These are phyloP conservation scores for Clavispora vitiphila DNA, from an alignment of 805 yeast species.

Conservation along the genomic window DNA sequence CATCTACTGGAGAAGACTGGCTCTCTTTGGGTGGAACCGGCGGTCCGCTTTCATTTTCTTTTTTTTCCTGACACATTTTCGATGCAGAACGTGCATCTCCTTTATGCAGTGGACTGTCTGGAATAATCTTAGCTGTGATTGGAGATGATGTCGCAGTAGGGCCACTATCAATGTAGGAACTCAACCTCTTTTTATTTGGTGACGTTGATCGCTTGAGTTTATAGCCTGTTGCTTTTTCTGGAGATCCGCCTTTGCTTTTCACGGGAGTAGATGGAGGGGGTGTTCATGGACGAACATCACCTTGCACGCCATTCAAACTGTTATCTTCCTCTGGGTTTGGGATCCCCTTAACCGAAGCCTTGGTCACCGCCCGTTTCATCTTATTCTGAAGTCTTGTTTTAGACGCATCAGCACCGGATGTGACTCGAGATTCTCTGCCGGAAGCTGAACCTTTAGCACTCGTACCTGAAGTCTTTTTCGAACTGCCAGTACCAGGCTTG, in stretches of 20 bases:
- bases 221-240: background rate
- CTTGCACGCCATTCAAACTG: too few species aligned
- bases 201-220: constrained; percentile 33
- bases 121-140: background rate
- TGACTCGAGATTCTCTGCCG: background rate
- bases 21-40: background rate
- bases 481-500: constrained; percentile 5
- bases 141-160: constrained; percentile 2
- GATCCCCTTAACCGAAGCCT: background rate
- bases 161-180: constrained; percentile 8
- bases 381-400: constrained; percentile 24
- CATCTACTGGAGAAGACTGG: background rate
- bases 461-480: background rate
- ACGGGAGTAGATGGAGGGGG: background rate
- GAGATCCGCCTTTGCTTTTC: background rate
- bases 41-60: background rate
- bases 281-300: background rate
- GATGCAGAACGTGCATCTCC: background rate
- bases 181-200: constrained; percentile 28
- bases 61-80: background rate
- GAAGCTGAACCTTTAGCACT: background rate
- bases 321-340: background rate
- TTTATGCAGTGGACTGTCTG: background rate
- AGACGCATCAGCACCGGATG: constrained; percentile 8
- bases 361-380: constrained; percentile 22